A percentile compares a stretch with the other conserved stretches of the same genome.
phyloP scores from a whole-genome alignment of 2,329 filamentous ascomycete genomes.

The Nemania sp. region DNA sequence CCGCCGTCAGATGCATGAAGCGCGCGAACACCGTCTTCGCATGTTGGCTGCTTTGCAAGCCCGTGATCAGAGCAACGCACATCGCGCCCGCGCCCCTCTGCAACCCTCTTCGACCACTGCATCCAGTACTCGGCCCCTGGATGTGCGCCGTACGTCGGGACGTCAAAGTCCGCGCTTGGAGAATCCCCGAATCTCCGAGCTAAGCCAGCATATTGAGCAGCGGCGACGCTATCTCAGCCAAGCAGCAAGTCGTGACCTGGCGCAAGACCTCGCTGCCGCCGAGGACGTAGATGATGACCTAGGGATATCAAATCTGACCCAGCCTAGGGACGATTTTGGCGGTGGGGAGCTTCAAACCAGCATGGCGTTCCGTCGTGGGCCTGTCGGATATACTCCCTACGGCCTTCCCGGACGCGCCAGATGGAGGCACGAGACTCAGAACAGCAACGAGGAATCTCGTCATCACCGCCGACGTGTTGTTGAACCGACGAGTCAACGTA shows the following conservation, averaged over 20 bases:
- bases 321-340: too few species aligned
- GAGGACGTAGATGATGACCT: not conserved
- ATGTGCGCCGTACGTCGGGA: conserved; percentile 2
- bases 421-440: not conserved
- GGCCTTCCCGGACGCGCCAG: not conserved
- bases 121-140: not conserved
- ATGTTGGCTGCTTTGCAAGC: conserved; percentile 34
- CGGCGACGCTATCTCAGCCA: conserved; percentile 2
- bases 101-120: not conserved
- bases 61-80: conserved; percentile 9
- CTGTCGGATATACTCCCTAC: not conserved
- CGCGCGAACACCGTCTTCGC: conserved; percentile 40
- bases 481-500: not conserved
- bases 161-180: conserved; percentile 15
- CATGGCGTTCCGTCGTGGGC: not conserved
- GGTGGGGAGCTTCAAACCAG: not conserved
- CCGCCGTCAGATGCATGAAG: conserved; percentile 43
- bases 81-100: not conserved
- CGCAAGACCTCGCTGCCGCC: not conserved
- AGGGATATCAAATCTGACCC: too few species aligned
- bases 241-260: not conserved
- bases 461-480: conserved; percentile 2
- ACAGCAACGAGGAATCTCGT: conserved; percentile 1
- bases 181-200: conserved; percentile 10
- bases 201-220: not conserved